phyloP scores from a whole-genome alignment of 1,139 yeast species.

The Sugiyamaella grinbergsii region DNA sequence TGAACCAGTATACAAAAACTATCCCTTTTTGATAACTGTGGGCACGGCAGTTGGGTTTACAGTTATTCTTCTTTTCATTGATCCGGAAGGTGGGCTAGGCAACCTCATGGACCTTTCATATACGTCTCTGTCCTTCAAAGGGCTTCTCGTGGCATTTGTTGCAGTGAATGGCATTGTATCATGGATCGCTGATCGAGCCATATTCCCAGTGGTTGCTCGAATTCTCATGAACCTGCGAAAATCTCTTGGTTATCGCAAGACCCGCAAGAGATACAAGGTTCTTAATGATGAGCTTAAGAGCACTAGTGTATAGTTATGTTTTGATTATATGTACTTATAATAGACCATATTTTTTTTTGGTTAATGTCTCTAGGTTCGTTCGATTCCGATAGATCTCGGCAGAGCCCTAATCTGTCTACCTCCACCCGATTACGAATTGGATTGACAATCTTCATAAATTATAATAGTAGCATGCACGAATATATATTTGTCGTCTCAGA shows the following conservation, averaged over 20 bases:
- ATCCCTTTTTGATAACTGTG: slow-evolving; percentile 70
- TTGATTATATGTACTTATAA: slow-evolving; percentile 1
- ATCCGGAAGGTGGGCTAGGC: slow-evolving; percentile 57
- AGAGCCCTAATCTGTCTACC: too few relatives aligned
- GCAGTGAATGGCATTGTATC: slow-evolving; percentile 54
- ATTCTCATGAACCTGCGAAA: slow-evolving; percentile 37
- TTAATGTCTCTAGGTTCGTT: too few relatives aligned
- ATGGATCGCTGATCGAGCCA: slow-evolving; percentile 48
- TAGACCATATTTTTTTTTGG: too few relatives aligned
- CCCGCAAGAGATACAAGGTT: slow-evolving; percentile 43
- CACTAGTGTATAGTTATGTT: slow-evolving; percentile 2
- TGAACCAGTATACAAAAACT: slow-evolving; percentile 67
- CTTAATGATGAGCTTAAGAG: slow-evolving; percentile 28
- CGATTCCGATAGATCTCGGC: too few relatives aligned
- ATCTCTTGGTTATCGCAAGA: slow-evolving; percentile 35
- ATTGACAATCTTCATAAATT: background rate
- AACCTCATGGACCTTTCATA: slow-evolving; percentile 73
- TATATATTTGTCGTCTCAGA: background rate
- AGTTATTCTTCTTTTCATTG: slow-evolving; percentile 32
- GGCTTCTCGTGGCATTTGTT: slow-evolving; percentile 52
- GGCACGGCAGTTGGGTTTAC: slow-evolving; percentile 54
- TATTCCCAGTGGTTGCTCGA: slow-evolving; percentile 42
- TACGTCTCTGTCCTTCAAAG: slow-evolving; percentile 55
- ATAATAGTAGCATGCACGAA: slow-evolving; percentile 1
- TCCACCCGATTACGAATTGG: too few relatives aligned